Evolutionary conservation across 2,329 filamentous ascomycete genomes (phyloP), one percentile per base, ranked within the genome.

Genomic region (Rutstroemia sydowiana): DNA sequence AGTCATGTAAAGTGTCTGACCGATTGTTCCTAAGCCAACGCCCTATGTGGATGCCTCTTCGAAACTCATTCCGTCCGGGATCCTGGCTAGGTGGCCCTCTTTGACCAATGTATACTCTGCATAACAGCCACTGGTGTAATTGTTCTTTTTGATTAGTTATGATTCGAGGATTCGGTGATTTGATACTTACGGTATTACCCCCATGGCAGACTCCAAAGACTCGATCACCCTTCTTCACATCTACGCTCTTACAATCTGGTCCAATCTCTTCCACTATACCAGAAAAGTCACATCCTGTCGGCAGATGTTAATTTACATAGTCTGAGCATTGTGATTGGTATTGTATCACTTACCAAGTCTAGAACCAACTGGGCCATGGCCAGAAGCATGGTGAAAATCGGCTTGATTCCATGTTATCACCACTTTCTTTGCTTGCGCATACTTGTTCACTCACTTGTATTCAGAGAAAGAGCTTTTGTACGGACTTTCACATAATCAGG

Each of bases 1-100:
- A 21, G 8, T 61, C 48, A 2, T 49, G 53, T n/a, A 60, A n/a
- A 45, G 43, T 34, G 13, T 45, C 28, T 20, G 45, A 4, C 20
- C 58, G 1, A 54, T 48, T 13, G 59, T 60, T 1, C 11, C 39
- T 30, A 61, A 23, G 18, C 56, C 60, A 18, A 37, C 36, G 11
- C 48, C 42, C 3, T 62, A 34, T 5, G 62, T 58, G 1, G 74
- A 69, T 0, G 72, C 75, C 45, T 78, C 68, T 51, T 71, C 71
- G 52, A 73, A 68, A 42, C 61, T 71, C 21, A 77, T 34, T 18
- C 63, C 61, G 4, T 71, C 67, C 0, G 75, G 75, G 14, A 73
- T 69, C 45, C 68, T 69, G 40, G 73, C 61, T 28, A 68, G 64
- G 1, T 73, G 20, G 41, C 71, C 69, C 0, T 65, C 70, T 57